Conservation (phyloP, 73 alveolate genomes). For the Durusdinium trenchii region DNA sequence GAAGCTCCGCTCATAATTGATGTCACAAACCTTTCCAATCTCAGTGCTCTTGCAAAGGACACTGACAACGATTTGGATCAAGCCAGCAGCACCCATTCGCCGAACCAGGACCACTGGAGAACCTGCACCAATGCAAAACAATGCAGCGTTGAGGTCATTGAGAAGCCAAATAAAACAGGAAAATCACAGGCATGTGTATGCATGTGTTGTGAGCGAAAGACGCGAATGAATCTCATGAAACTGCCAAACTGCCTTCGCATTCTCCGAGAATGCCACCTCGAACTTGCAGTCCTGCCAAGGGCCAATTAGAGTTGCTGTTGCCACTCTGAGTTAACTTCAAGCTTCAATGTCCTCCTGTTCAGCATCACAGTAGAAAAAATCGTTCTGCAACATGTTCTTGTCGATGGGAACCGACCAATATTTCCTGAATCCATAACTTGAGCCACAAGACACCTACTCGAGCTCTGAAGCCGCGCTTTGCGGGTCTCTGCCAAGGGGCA, state of each 20-base stretch:
- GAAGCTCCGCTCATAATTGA: too few relatives aligned
- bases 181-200: neutral
- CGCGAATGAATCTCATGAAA: neutral
- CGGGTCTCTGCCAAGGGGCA: neutral
- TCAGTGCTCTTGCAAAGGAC: too few relatives aligned
- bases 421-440: neutral
- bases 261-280: conserved; percentile 89
- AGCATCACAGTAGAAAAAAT: conserved; percentile 75
- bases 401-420: conserved; percentile 85
- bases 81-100: conserved; percentile 60
- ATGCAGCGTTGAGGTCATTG: neutral
- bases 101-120: conserved; percentile 95
- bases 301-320: neutral
- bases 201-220: neutral
- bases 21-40: too few relatives aligned
- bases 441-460: neutral
- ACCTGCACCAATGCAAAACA: conserved; percentile 7
- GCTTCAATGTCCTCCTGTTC: conserved; percentile 50
- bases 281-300: conserved; percentile 51
- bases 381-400: conserved; percentile 22
- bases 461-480: neutral
- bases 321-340: neutral
- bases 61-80: too few relatives aligned
- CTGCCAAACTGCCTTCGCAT: conserved; percentile 30
- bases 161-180: neutral